phyloP scores from a whole-genome alignment of 805 yeast genomes.

The Ogataea nakhonphanomensis region DNA sequence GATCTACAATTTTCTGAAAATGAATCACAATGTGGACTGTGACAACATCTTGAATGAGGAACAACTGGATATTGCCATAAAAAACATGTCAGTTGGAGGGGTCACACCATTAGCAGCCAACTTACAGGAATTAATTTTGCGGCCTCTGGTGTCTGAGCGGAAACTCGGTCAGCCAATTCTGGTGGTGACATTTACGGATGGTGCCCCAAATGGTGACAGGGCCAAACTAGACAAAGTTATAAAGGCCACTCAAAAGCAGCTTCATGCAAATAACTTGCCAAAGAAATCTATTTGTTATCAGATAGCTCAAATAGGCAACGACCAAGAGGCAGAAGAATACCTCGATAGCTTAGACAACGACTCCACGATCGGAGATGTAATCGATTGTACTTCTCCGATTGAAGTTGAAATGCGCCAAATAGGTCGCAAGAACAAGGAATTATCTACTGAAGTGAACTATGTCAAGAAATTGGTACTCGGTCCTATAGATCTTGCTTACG shows the following conservation, averaged over 20 bases:
- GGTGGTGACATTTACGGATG: conserved; percentile 24
- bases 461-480: conserved; percentile 25
- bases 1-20: conserved; percentile 9
- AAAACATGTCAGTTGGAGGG: conserved; percentile 19
- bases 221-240: conserved; percentile 14
- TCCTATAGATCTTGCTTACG: conserved; percentile 25
- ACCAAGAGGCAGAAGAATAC: conserved; percentile 20
- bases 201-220: conserved; percentile 23
- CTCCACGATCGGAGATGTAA: conserved; percentile 22
- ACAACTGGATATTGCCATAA: conserved; percentile 15
- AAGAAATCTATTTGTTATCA: conserved; percentile 22
- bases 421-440: conserved; percentile 19
- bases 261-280: conserved; percentile 12
- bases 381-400: conserved; percentile 27
- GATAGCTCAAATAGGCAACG: conserved; percentile 27
- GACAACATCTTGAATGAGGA: conserved; percentile 19
- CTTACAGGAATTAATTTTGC: conserved; percentile 17
- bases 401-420: conserved; percentile 24
- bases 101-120: conserved; percentile 24
- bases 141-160: conserved; percentile 18
- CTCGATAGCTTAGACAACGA: conserved; percentile 22
- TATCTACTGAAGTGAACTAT: conserved; percentile 26
- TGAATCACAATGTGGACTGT: conserved; percentile 14
- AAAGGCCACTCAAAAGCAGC: conserved; percentile 11
- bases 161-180: conserved; percentile 19